Percentiles rank a stretch among this genome's conserved stretches.
phyloP scores from a whole-genome alignment of 805 yeast species.

The Maudiozyma saulgeensis region DNA sequence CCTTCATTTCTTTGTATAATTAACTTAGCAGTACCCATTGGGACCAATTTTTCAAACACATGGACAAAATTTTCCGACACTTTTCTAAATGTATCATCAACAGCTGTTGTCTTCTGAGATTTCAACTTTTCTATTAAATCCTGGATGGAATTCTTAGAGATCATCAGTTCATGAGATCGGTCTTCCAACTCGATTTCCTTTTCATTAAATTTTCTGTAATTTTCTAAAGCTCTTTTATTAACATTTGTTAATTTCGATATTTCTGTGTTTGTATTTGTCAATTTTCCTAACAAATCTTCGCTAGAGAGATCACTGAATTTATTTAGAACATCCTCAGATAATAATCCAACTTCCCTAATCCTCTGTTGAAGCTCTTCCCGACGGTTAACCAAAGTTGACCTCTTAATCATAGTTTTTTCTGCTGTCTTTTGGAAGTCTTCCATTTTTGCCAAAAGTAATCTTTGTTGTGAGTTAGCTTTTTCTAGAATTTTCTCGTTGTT shows the following conservation, averaged over 20 bases:
- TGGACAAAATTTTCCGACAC: slow-evolving; percentile 66
- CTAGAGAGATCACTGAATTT: slow-evolving; percentile 38
- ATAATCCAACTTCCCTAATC: slow-evolving; percentile 75
- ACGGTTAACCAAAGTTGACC: slow-evolving; percentile 47
- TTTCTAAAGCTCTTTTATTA: slow-evolving; percentile 84
- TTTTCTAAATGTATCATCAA: slow-evolving; percentile 63
- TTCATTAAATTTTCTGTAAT: slow-evolving; percentile 58
- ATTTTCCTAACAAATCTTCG: slow-evolving; percentile 41
- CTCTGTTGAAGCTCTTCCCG: slow-evolving; percentile 64
- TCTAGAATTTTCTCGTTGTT: slow-evolving; percentile 34
- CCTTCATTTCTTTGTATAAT: slow-evolving; percentile 43
- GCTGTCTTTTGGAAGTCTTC: slow-evolving; percentile 54
- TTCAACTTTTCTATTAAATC: slow-evolving; percentile 60
- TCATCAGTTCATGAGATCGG: slow-evolving; percentile 60
- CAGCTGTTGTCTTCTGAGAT: slow-evolving; percentile 73
- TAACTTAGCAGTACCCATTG: slow-evolving; percentile 68
- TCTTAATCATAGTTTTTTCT: slow-evolving; percentile 56
- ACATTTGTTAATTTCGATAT: slow-evolving; percentile 64
- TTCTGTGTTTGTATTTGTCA: slow-evolving; percentile 47
- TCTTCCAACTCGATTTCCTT: slow-evolving; percentile 58
- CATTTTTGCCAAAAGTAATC: slow-evolving; percentile 41
- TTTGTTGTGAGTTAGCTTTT: slow-evolving; percentile 50
- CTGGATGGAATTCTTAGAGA: slow-evolving; percentile 64
- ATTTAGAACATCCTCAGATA: slow-evolving; percentile 76
- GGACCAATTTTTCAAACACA: slow-evolving; percentile 74